Conservation (phyloP, 441 rosid species). For the Adansonia gregorii region DNA sequence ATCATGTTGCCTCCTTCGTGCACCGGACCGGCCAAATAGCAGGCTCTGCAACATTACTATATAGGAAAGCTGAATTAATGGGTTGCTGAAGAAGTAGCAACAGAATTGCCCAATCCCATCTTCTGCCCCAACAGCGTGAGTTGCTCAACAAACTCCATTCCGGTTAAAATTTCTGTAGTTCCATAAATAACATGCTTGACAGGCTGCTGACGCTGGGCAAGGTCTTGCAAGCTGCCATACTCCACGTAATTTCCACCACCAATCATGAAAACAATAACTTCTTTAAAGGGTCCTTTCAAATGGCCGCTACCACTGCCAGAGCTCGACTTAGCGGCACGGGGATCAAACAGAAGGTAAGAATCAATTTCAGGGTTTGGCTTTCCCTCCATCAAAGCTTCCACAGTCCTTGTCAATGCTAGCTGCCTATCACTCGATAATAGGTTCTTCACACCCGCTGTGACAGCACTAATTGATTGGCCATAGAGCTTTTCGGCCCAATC, state of each 20-base stretch:
- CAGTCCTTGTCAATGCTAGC: conserved; percentile 79
- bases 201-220: conserved; percentile 72
- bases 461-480: conserved; percentile 91
- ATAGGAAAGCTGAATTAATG: conserved; percentile 28
- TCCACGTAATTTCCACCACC: conserved; percentile 97
- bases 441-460: conserved; percentile 95
- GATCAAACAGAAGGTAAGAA: conserved; percentile 78
- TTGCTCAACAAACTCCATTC: conserved; percentile 88
- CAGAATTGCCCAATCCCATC: conserved; percentile 78
- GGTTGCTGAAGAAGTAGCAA: conserved; percentile 43
- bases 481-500: conserved; percentile 99
- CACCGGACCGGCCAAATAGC: background rate
- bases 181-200: conserved; percentile 83
- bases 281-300: conserved; percentile 84
- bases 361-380: conserved; percentile 88
- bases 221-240: conserved; percentile 90
- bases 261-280: conserved; percentile 91
- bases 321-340: conserved; percentile 89
- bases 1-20: background rate
- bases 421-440: conserved; percentile 84
- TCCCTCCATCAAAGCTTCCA: conserved; percentile 94
- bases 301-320: conserved; percentile 62
- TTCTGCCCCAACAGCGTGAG: conserved; percentile 81
- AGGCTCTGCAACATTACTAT: conserved; percentile 12
- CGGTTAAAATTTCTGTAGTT: conserved; percentile 88